Base-by-base conservation (phyloP, 176 grass and related monocot genomes). In the Oryza australiensis region DNA sequence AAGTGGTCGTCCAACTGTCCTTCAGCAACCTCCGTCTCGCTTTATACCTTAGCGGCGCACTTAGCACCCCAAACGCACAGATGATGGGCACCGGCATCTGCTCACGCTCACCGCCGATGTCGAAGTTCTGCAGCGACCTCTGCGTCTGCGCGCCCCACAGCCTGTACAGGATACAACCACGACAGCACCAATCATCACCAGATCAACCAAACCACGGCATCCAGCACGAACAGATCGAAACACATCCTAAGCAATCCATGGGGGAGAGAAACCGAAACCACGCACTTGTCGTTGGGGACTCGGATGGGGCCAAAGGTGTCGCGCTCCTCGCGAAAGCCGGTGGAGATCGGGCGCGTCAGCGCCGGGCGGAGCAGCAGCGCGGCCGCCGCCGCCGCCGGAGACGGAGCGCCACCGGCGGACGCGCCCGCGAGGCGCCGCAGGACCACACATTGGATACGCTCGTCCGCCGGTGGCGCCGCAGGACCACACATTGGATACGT, bases 81-180 rank as follows among this genome's bases (percentile, higher is more conserved):
- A 99, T 92, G 83, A 99, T 99, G 60, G 89, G 93, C 51, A 88
- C 97, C 0, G 97, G 97, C 97, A 99, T 99, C 74, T 83, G 80
- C 79, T 99, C 93, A 26, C 83, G 82, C 64, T 91, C 89, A 0
- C 97, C 93, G 9, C 97, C 93, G 34, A 99, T 99, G 20, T 99
- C 91, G 46, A 99, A 99, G 22, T 99, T 99, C 81, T 96, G 93
- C 73, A 99, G 79, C 60, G 97, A 99, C 66, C 97, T 91, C 87
- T 99, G 97, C 62, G 97, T 99, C 87, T 99, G 97, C 65, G 97
- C 97, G 28, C 97, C 93, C 97, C 97, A 99, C 77, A 99, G 68
- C 85, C 96, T 99, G n/a, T n/a, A 65, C 35, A n/a, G 34, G 75
- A 83, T 30, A 72, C 10, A 81, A 41, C 29, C 29, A 28, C 12